A percentile compares a stretch with the other conserved stretches of the same genome.
Evolutionary conservation across 306 rosid genomes (phyloP).

Genomic region (Cicer yamashitae): DNA sequence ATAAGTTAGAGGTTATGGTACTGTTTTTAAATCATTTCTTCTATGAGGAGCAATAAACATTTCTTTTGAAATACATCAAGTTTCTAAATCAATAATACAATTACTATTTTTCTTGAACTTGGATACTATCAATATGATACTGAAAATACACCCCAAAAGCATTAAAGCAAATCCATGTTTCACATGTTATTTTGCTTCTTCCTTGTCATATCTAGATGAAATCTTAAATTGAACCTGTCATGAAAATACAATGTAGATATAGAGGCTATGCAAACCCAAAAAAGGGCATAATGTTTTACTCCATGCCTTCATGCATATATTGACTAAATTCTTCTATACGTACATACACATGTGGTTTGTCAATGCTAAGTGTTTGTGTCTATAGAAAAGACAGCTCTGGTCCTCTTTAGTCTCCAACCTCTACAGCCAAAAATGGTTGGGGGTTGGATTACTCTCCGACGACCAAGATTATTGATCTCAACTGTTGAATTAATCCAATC

Average conservation of each 20-base stretch:
- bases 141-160: not conserved
- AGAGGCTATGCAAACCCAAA: conserved; percentile 22
- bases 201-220: conserved; percentile 20
- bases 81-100: too few relatives aligned
- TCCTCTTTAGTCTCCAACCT: not conserved
- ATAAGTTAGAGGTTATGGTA: too few relatives aligned
- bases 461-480: not conserved
- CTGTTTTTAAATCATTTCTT: too few relatives aligned
- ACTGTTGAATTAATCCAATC: not conserved
- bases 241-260: not conserved
- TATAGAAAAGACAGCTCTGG: too few relatives aligned
- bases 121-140: not conserved
- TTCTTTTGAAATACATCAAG: too few relatives aligned
- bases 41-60: too few relatives aligned
- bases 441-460: not conserved
- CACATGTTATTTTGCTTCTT: conserved; percentile 9
- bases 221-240: not conserved
- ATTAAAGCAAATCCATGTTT: not conserved
- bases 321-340: conserved; percentile 1
- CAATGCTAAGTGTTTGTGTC: not conserved
- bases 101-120: too few relatives aligned
- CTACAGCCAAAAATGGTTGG: not conserved
- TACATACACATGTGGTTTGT: not conserved
- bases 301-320: not conserved
- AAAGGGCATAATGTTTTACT: not conserved